Evolutionary conservation across 176 grass and related monocot species (phyloP), one percentile per base, ranked within the genome.

Genomic region (Bothriochloa decipiens): DNA sequence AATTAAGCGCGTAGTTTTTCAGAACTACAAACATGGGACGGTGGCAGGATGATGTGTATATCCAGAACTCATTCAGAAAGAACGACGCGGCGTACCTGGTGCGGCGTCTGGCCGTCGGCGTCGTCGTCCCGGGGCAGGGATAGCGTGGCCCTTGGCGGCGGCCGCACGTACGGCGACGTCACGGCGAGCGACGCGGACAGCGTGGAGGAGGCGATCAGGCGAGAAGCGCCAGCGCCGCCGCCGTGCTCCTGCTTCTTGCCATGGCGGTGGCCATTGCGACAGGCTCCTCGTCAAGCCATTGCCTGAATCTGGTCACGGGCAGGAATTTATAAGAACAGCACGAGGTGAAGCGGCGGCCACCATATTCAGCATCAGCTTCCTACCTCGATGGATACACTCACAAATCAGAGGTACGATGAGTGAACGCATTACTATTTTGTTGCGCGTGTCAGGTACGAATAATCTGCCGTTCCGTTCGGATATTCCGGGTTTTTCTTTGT

Each of bases 161-260:
- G 88, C 8, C 92, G 86, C 65, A 78, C 77, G 72, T 94, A 94
- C 66, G 86, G 76, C 39, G 77, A 82, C 3, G 91, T 86, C 26
- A 73, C 83, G 79, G 83, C 83, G 57, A 82, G 23, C 13, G 52
- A 20, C 71, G 42, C 17, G 33, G 83, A 23, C 70, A 63, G 26
- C 18, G 28, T 1, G 39, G 40, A 2, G 26, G 23, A 52, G 77
- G 7, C 43, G 3, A 46, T 9, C 8, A 79, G 4, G 8, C 18
- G 86, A 77, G 50, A 74, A 88, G 39, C 17, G 25, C 70, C 82
- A 36, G 35, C 35, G 5, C 35, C 35, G 25, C 61, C 23, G 37
- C 68, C 39, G 7, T 40, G 68, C 68, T 39, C 0, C 9, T 1
- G 2, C 11, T 37, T 16, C 2, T 9, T n/a, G 18, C 64, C 47